Conservation (phyloP, 495 filamentous ascomycete genomes). For the Hypoxylon lienhwacheense region DNA sequence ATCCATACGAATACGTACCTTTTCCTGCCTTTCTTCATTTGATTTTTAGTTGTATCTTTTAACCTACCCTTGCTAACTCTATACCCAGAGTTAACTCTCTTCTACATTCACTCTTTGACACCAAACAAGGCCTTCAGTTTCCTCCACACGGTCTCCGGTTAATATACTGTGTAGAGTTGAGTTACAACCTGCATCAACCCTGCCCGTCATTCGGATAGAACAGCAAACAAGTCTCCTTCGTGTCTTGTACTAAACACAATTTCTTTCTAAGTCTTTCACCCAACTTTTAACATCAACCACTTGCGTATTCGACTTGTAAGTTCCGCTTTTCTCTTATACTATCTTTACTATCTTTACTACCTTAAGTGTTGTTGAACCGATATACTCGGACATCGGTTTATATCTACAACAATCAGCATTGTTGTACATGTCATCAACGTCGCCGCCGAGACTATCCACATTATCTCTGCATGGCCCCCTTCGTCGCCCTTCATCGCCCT, state of each 20-base stretch:
- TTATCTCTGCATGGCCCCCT: too few relatives aligned
- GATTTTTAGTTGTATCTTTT: not conserved
- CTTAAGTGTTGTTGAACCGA: too few relatives aligned
- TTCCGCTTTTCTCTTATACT: conserved; percentile 4
- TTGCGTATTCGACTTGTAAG: not conserved
- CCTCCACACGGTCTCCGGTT: not conserved
- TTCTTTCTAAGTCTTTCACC: not conserved
- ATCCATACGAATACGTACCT: too few relatives aligned
- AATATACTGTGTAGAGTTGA: conserved; percentile 1
- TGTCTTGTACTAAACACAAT: not conserved
- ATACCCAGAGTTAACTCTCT: conserved; percentile 12
- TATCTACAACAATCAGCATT: too few relatives aligned
- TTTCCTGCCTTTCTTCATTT: too few relatives aligned
- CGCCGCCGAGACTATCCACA: too few relatives aligned
- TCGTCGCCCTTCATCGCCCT: too few relatives aligned
- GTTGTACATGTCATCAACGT: too few relatives aligned
- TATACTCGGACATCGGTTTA: too few relatives aligned
- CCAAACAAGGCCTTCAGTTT: conserved; percentile 4
- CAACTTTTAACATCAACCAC: not conserved
- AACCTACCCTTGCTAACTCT: conserved; percentile 11
- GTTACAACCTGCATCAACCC: not conserved
- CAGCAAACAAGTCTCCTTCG: not conserved
- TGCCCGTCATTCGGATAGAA: not conserved
- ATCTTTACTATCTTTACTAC: too few relatives aligned
- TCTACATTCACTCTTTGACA: conserved; percentile 13